Percentiles rank a stretch among this genome's conserved stretches.
Conservation (phyloP, 106 monocot species). For the Alisma plantagoaquatica region DNA sequence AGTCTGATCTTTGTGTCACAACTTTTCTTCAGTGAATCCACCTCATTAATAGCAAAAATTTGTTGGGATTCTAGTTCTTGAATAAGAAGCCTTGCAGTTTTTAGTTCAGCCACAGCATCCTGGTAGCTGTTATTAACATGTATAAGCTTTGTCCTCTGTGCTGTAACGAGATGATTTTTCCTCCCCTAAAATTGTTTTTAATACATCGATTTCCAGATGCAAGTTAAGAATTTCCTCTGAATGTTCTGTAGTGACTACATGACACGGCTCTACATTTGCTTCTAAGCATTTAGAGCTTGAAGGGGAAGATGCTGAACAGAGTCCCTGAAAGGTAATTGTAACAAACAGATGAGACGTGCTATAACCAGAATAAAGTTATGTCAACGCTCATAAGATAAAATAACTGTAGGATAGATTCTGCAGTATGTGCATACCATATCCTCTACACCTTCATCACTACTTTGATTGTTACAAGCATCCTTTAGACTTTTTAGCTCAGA, state of each 20-base stretch:
- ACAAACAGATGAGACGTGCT: neutral
- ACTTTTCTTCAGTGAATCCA: constrained; percentile 39
- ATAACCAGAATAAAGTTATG: neutral
- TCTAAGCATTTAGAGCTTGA: neutral
- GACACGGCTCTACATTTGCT: constrained; percentile 3
- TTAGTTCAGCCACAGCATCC: constrained; percentile 34
- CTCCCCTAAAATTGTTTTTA: constrained; percentile 64
- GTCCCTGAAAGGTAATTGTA: constrained; percentile 30
- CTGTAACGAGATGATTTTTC: constrained; percentile 40
- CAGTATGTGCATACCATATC: constrained; percentile 36
- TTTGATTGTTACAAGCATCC: constrained; percentile 8
- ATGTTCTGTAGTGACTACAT: constrained; percentile 7
- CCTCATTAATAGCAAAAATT: constrained; percentile 42
- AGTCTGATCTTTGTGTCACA: constrained; percentile 14
- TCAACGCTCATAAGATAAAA: neutral
- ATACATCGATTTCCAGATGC: constrained; percentile 81
- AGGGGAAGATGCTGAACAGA: constrained; percentile 13
- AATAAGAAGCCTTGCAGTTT: constrained; percentile 49
- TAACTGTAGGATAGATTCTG: too few relatives aligned
- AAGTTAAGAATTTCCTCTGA: constrained; percentile 50
- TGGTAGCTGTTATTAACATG: constrained; percentile 21
- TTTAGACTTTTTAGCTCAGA: constrained; percentile 26
- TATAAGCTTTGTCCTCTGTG: constrained; percentile 28
- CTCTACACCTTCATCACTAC: constrained; percentile 13
- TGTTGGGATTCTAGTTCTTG: constrained; percentile 78